Conservation (phyloP, 2,329 filamentous ascomycete species). For the Fonsecaea monophora region DNA sequence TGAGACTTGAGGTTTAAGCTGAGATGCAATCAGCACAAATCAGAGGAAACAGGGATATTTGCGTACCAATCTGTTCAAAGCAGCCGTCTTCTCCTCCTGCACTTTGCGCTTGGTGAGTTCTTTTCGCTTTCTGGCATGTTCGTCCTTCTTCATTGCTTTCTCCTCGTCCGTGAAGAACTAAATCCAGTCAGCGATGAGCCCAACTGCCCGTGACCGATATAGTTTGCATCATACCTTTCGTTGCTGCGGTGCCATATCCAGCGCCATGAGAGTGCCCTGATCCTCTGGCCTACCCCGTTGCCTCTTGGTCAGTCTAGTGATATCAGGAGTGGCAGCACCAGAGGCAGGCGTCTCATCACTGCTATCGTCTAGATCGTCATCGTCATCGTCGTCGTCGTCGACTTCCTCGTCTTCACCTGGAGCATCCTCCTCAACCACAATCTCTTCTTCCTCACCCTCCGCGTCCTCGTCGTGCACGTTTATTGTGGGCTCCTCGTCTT, state of each 20-base stretch:
- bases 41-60: slow-evolving; percentile 3
- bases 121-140: slow-evolving; percentile 76
- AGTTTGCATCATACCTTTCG: slow-evolving; percentile 31
- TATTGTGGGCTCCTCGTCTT: slow-evolving; percentile 50
- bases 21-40: slow-evolving; percentile 23
- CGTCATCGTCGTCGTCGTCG: slow-evolving; percentile 49
- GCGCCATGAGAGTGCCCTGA: slow-evolving; percentile 57
- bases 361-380: slow-evolving; percentile 53
- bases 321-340: slow-evolving; percentile 65
- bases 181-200: slow-evolving; percentile 69
- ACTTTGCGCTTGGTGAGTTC: slow-evolving; percentile 79
- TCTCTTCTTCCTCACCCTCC: slow-evolving; percentile 50
- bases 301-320: slow-evolving; percentile 71
- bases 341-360: slow-evolving; percentile 53
- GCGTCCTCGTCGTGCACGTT: slow-evolving; percentile 53
- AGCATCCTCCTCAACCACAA: slow-evolving; percentile 55
- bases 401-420: slow-evolving; percentile 50
- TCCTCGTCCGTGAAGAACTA: slow-evolving; percentile 76
- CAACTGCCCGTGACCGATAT: slow-evolving; percentile 18
- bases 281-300: slow-evolving; percentile 68
- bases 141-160: slow-evolving; percentile 73
- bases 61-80: slow-evolving; percentile 39
- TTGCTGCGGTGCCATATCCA: slow-evolving; percentile 58
- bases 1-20: slow-evolving; percentile 69
- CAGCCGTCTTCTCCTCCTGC: slow-evolving; percentile 73